These are phyloP conservation scores for Cyberlindnera nakhonratchasimensis DNA, from an alignment of 805 yeast genomes.

Conservation along the genomic window DNA sequence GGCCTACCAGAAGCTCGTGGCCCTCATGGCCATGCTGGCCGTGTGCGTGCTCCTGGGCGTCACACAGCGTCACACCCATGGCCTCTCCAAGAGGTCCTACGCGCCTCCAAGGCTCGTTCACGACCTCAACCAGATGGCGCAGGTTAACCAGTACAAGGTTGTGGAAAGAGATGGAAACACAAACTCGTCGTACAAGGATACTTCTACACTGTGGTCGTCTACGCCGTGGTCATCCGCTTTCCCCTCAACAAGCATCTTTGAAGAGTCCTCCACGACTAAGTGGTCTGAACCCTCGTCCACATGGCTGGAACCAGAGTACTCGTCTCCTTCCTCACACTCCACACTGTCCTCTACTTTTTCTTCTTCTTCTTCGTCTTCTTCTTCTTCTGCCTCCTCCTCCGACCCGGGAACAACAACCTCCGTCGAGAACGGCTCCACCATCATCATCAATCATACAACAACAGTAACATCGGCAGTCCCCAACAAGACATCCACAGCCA, in stretches of 20 bases:
- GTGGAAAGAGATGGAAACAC: too few species aligned
- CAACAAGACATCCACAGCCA: constrained; percentile 25
- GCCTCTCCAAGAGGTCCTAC: too few species aligned
- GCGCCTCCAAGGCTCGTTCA: too few species aligned
- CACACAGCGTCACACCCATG: too few species aligned
- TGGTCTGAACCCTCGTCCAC: constrained; percentile 3
- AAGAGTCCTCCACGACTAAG: constrained; percentile 4
- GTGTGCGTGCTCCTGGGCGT: too few species aligned
- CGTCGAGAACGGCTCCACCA: constrained; percentile 15
- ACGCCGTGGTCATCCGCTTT: constrained; percentile 1
- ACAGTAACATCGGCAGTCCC: constrained; percentile 12
- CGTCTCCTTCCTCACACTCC: constrained; percentile 5
- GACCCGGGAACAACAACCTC: constrained; percentile 9
- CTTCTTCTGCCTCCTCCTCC: constrained; percentile 12
- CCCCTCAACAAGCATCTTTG: constrained; percentile 6
- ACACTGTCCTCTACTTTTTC: constrained; percentile 4
- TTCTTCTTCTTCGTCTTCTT: constrained; percentile 1
- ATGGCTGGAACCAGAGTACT: constrained; percentile 6
- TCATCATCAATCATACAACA: constrained; percentile 22
- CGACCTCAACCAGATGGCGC: too few species aligned
- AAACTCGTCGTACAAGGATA: too few species aligned
- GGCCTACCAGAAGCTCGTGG: too few species aligned
- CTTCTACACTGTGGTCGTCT: not conserved
- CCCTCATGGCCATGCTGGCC: too few species aligned
- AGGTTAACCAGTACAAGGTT: too few species aligned